A percentile compares a stretch with the other conserved stretches of the same genome.
phyloP scores from a whole-genome alignment of 2,329 filamentous ascomycete species.

The Didymella glomerata region DNA sequence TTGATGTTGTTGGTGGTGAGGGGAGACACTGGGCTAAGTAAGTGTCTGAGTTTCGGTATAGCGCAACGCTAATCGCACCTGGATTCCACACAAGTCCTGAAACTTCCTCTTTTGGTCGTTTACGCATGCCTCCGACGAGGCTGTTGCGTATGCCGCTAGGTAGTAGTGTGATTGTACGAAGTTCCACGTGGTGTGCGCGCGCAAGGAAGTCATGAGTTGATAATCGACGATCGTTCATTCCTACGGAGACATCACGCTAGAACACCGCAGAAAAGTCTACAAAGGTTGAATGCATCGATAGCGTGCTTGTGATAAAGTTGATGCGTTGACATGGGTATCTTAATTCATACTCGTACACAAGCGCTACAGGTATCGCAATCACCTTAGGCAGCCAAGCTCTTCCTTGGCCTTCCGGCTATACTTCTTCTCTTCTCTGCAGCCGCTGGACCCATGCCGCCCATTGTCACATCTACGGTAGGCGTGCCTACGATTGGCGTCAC shows the following conservation, averaged over 20 bases:
- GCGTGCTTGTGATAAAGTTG: not conserved
- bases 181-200: not conserved
- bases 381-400: not conserved
- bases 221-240: no score
- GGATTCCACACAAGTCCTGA: not conserved
- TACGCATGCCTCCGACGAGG: not conserved
- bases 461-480: slow-evolving; percentile 23
- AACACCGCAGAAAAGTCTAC: not conserved
- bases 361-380: not conserved
- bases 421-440: slow-evolving; percentile 14
- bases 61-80: not conserved
- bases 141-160: not conserved
- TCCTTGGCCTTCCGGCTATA: slow-evolving; percentile 6
- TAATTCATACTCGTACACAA: not conserved
- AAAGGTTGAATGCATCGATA: not conserved
- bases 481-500: slow-evolving; percentile 24
- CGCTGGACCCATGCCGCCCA: slow-evolving; percentile 15
- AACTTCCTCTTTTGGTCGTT: not conserved
- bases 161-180: not conserved
- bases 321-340: not conserved
- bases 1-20: not conserved
- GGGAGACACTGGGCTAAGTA: not conserved
- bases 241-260: not conserved
- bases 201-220: not conserved
- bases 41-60: not conserved